A percentile compares a stretch with the other conserved stretches of the same genome.
Evolutionary conservation across 2,329 filamentous ascomycete species (phyloP).

Genomic region (Arthrobotrys musiformis): DNA sequence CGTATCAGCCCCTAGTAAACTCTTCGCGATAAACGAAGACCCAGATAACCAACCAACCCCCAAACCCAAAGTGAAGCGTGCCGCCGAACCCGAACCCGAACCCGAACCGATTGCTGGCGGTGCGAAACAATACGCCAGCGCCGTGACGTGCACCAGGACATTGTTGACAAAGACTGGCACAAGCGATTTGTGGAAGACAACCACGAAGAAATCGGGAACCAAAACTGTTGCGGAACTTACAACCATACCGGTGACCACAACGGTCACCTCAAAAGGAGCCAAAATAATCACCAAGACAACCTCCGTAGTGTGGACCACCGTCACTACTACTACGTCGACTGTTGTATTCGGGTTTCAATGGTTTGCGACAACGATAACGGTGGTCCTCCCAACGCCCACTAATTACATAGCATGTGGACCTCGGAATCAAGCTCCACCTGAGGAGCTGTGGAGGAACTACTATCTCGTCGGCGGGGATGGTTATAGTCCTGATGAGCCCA

Average conservation of each 20-base stretch:
- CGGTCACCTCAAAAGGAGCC: background rate
- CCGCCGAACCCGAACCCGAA: constrained; percentile 5
- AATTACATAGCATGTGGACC: constrained; percentile 1
- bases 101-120: background rate
- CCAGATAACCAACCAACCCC: constrained; percentile 8
- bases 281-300: background rate
- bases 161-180: constrained; percentile 6
- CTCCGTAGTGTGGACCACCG: background rate
- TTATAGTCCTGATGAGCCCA: background rate
- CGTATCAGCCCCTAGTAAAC: background rate
- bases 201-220: background rate
- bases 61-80: background rate
- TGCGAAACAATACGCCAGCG: background rate
- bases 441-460: background rate
- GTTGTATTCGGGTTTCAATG: background rate
- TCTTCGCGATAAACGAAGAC: constrained; percentile 2
- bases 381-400: background rate
- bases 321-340: background rate
- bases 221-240: background rate
- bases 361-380: background rate
- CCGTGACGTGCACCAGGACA: constrained; percentile 28
- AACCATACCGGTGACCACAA: background rate
- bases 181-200: background rate
- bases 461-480: background rate
- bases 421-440: background rate